Evolutionary conservation across 495 filamentous ascomycete species (phyloP).

Genomic region (Chlorociboria aeruginascens): DNA sequence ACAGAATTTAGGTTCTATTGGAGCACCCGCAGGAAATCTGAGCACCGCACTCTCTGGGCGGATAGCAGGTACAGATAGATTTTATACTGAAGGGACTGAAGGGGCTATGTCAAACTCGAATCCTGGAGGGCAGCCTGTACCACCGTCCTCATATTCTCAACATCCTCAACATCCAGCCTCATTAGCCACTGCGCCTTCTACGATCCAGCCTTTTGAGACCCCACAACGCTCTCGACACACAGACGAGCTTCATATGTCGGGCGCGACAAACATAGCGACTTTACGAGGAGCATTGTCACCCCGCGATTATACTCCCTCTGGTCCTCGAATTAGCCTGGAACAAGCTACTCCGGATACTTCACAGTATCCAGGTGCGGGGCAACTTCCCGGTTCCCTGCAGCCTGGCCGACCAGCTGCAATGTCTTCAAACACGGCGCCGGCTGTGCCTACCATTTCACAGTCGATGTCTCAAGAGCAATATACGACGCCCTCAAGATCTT

Average conservation of each 20-base stretch:
- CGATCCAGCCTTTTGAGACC: constrained; percentile 40
- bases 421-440: constrained; percentile 59
- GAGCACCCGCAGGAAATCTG: constrained; percentile 30
- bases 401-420: constrained; percentile 50
- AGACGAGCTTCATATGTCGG: constrained; percentile 71
- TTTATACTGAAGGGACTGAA: constrained; percentile 14
- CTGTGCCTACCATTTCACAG: constrained; percentile 59
- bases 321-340: constrained; percentile 18
- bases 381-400: constrained; percentile 28
- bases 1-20: constrained; percentile 34
- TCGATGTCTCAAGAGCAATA: constrained; percentile 47
- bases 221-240: constrained; percentile 43
- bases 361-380: constrained; percentile 48
- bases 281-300: constrained; percentile 35
- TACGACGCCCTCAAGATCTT: constrained; percentile 52
- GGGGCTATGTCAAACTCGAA: constrained; percentile 6
- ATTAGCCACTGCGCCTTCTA: constrained; percentile 15
- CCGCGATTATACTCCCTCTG: constrained; percentile 38
- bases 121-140: constrained; percentile 8
- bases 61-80: constrained; percentile 24
- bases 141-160: constrained; percentile 1
- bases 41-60: constrained; percentile 24
- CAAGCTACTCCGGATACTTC: constrained; percentile 22
- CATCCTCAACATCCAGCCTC: constrained; percentile 6
- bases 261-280: constrained; percentile 22